phyloP scores from a whole-genome alignment of 1,284 basidiomycete species.

The Cutaneotrichosporon sp. region DNA sequence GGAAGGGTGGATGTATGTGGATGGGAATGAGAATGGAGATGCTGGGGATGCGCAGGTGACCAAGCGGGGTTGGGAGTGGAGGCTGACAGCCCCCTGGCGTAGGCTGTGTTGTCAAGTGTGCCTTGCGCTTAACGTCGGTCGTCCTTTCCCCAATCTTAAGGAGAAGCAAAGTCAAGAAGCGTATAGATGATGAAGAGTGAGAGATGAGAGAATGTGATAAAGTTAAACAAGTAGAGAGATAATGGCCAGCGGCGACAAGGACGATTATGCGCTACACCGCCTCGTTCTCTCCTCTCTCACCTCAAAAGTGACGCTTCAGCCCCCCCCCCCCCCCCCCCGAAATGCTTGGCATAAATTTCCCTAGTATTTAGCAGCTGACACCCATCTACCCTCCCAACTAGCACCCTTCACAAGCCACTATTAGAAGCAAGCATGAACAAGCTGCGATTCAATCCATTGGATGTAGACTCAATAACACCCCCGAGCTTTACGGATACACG shows the following conservation, averaged over 20 bases:
- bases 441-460: too few species aligned
- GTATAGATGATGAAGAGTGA: background rate
- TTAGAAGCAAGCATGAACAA: too few species aligned
- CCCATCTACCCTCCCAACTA: too few species aligned
- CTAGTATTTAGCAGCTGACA: too few species aligned
- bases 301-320: too few species aligned
- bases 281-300: too few species aligned
- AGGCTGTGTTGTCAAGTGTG: slow-evolving; percentile 1
- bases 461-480: too few species aligned
- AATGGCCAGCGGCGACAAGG: background rate
- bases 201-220: background rate
- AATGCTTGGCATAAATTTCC: too few species aligned
- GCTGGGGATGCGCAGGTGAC: background rate
- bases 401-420: too few species aligned
- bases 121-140: background rate
- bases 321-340: too few species aligned
- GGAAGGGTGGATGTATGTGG: background rate
- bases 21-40: background rate
- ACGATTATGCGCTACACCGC: background rate
- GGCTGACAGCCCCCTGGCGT: background rate
- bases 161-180: background rate
- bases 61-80: background rate
- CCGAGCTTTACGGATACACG: too few species aligned
- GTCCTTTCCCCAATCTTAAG: background rate
- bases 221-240: background rate